Percentiles rank a stretch among this genome's conserved stretches.
phyloP scores from a whole-genome alignment of 2,329 filamentous ascomycete species.

The Parafenestella ontariensis region DNA sequence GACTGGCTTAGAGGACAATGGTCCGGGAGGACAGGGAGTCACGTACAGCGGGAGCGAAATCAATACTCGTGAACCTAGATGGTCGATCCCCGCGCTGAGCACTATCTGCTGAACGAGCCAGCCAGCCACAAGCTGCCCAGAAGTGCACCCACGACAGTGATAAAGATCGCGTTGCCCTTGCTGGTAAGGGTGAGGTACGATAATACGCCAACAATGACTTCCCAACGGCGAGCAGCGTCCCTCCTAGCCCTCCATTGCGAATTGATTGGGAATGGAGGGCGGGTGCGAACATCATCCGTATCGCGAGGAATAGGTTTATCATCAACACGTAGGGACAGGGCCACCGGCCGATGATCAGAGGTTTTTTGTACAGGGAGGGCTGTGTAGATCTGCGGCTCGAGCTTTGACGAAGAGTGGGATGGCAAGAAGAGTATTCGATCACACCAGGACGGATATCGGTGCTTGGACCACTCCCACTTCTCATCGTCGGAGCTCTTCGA shows the following conservation, averaged over 20 bases:
- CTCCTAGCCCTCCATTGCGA: conserved; percentile 63
- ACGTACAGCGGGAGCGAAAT: conserved; percentile 1
- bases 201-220: conserved; percentile 65
- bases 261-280: conserved; percentile 66
- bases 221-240: conserved; percentile 62
- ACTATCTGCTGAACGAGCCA: conserved; percentile 23
- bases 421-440: conserved; percentile 82
- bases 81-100: background rate
- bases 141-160: conserved; percentile 38
- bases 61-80: background rate
- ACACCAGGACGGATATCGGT: conserved; percentile 89
- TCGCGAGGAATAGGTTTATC: conserved; percentile 52
- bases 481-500: conserved; percentile 37
- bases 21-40: conserved; percentile 8
- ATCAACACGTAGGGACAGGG: conserved; percentile 72
- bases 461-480: conserved; percentile 75
- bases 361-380: conserved; percentile 79
- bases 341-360: conserved; percentile 88
- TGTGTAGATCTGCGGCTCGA: conserved; percentile 70
- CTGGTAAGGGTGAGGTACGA: conserved; percentile 61
- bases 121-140: conserved; percentile 38
- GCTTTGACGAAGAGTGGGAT: conserved; percentile 52
- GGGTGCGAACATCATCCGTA: conserved; percentile 48
- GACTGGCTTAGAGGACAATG: conserved; percentile 17
- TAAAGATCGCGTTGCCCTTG: conserved; percentile 53